These are phyloP conservation scores for Penicillium italicum DNA, from an alignment of 2,329 filamentous ascomycete species.

Conservation along the genomic window DNA sequence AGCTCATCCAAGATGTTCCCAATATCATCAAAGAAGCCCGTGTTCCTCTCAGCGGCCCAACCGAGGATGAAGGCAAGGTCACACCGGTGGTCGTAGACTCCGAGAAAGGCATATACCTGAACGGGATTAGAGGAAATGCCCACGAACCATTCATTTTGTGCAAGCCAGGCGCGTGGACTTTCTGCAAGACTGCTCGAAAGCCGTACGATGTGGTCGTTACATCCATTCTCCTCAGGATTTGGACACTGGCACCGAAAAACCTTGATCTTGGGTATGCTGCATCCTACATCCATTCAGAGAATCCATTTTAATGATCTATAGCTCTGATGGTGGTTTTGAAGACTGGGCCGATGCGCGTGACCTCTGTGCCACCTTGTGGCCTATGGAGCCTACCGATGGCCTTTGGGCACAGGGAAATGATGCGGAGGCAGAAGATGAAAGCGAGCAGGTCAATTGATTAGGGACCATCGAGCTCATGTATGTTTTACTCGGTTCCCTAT, in stretches of 20 bases:
- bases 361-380: constrained; percentile 7
- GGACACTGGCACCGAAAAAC: constrained; percentile 13
- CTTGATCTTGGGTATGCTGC: not conserved
- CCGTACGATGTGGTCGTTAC: constrained; percentile 21
- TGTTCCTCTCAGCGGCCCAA: not conserved
- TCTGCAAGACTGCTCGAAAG: constrained; percentile 15
- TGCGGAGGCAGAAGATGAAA: not conserved
- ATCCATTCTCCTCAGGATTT: constrained; percentile 17
- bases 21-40: constrained; percentile 8
- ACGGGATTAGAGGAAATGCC: constrained; percentile 2
- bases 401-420: not conserved
- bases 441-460: not conserved
- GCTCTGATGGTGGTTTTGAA: constrained; percentile 7
- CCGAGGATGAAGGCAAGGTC: not conserved
- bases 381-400: not conserved
- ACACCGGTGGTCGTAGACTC: not conserved
- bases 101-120: constrained; percentile 11
- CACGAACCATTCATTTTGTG: constrained; percentile 11
- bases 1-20: constrained; percentile 12
- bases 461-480: no score
- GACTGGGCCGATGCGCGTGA: constrained; percentile 1
- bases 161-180: not conserved
- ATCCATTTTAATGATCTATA: not conserved
- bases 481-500: no score
- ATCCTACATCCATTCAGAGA: no score